These are phyloP conservation scores for Monosporozyma servazzii DNA, from an alignment of 805 yeast species.

Conservation along the genomic window DNA sequence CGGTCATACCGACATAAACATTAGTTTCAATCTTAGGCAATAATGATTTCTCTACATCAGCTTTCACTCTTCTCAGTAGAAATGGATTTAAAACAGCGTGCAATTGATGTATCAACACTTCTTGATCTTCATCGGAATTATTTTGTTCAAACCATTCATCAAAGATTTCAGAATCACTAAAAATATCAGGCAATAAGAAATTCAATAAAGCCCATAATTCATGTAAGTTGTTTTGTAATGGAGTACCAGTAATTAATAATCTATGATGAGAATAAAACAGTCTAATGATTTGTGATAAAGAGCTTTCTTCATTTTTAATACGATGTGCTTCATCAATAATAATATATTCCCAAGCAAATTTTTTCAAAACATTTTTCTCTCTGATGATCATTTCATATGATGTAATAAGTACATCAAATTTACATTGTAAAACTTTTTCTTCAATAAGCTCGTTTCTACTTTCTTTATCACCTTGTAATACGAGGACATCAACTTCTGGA, in stretches of 20 bases:
- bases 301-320: constrained; percentile 88
- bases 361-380: constrained; percentile 73
- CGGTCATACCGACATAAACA: constrained; percentile 87
- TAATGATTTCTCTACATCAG: constrained; percentile 86
- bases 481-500: constrained; percentile 80
- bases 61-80: constrained; percentile 75
- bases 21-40: constrained; percentile 87
- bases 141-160: constrained; percentile 75
- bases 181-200: constrained; percentile 86
- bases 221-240: constrained; percentile 87
- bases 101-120: constrained; percentile 74
- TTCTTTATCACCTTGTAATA: constrained; percentile 87
- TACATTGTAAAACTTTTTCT: constrained; percentile 51
- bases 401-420: constrained; percentile 84
- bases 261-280: constrained; percentile 79
- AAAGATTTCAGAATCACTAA: constrained; percentile 81
- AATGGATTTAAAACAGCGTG: constrained; percentile 87
- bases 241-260: constrained; percentile 88
- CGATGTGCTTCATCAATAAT: constrained; percentile 95
- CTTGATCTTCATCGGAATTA: constrained; percentile 51
- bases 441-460: constrained; percentile 54
- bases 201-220: constrained; percentile 94
- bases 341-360: constrained; percentile 86
- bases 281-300: constrained; percentile 85
- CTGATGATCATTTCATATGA: constrained; percentile 90